Conservation (phyloP, 169 alveolate species). For the Plasmodium chabaudi region DNA sequence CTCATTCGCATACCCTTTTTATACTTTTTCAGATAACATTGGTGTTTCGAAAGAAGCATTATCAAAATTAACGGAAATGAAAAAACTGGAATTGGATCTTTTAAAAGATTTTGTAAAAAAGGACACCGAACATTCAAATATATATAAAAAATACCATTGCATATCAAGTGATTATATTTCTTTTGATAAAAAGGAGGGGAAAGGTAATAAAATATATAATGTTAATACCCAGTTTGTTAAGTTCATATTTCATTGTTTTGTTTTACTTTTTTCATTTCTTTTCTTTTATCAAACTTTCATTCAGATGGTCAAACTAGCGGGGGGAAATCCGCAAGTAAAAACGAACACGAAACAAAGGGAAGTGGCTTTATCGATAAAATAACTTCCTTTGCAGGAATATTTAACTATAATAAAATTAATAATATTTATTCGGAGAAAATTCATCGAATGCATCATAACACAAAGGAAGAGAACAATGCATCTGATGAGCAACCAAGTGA, state of each 20-base stretch:
- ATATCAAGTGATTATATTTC: conserved; percentile 59
- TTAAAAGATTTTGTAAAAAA: conserved; percentile 39
- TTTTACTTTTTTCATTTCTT: not conserved
- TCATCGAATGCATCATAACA: not conserved
- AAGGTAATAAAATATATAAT: not conserved
- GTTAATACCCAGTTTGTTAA: not conserved
- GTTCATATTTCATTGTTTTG: not conserved
- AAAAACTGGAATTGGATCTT: conserved; percentile 61
- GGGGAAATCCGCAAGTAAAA: not conserved
- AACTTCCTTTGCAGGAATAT: conserved; percentile 40
- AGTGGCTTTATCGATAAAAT: conserved; percentile 48
- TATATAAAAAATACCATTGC: conserved; percentile 55
- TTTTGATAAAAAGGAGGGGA: not conserved
- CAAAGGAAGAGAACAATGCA: not conserved
- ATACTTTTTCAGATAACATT: conserved; percentile 5
- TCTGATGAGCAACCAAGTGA: not conserved
- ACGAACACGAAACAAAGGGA: conserved; percentile 2
- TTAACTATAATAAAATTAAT: conserved; percentile 17
- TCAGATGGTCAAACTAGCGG: no score
- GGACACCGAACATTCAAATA: conserved; percentile 24
- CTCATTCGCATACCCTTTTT: not conserved
- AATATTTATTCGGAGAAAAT: conserved; percentile 15
- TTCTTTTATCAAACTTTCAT: not conserved
- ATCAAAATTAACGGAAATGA: conserved; percentile 39
- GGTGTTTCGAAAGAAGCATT: conserved; percentile 70